Percentiles rank a stretch among this genome's conserved stretches.
phyloP scores from a whole-genome alignment of 257 asterid genomes.

The Penstemon eatonii region DNA sequence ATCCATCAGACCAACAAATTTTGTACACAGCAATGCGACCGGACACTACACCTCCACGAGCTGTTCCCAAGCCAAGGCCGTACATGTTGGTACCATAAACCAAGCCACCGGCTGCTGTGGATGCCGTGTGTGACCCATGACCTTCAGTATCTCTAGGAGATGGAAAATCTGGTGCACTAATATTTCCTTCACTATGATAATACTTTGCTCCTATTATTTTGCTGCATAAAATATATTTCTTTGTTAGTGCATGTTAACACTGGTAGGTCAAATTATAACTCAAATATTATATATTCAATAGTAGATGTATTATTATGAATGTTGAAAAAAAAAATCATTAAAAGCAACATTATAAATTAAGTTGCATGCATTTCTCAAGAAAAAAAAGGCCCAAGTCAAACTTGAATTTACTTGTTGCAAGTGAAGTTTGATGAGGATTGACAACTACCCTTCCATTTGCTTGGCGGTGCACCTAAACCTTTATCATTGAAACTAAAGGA shows the following conservation, averaged over 20 bases:
- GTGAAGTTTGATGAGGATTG: constrained; percentile 29
- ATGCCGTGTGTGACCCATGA: constrained; percentile 66
- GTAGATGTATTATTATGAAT: too few relatives aligned
- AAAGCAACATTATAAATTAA: too few relatives aligned
- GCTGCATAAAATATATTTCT: constrained; percentile 31
- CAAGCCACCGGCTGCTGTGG: constrained; percentile 47
- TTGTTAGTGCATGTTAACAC: too few relatives aligned
- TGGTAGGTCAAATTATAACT: too few relatives aligned
- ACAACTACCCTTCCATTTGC: constrained; percentile 36
- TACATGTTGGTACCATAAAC: constrained; percentile 46
- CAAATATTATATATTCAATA: too few relatives aligned
- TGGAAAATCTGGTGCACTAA: constrained; percentile 28
- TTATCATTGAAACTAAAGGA: constrained; percentile 31
- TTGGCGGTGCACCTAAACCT: constrained; percentile 29
- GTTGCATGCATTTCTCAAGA: too few relatives aligned
- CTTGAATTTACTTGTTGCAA: constrained; percentile 30
- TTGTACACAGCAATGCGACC: constrained; percentile 63
- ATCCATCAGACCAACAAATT: constrained; percentile 55
- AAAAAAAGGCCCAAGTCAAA: too few relatives aligned
- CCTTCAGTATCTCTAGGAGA: constrained; percentile 64
- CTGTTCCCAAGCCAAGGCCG: constrained; percentile 47
- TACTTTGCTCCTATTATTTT: constrained; percentile 64
- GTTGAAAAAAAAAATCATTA: too few relatives aligned
- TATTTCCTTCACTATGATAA: constrained; percentile 39
- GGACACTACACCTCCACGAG: constrained; percentile 64